Evolutionary conservation across 2,329 filamentous ascomycete species (phyloP).

Genomic region (Alternaria novae-zelandiae): DNA sequence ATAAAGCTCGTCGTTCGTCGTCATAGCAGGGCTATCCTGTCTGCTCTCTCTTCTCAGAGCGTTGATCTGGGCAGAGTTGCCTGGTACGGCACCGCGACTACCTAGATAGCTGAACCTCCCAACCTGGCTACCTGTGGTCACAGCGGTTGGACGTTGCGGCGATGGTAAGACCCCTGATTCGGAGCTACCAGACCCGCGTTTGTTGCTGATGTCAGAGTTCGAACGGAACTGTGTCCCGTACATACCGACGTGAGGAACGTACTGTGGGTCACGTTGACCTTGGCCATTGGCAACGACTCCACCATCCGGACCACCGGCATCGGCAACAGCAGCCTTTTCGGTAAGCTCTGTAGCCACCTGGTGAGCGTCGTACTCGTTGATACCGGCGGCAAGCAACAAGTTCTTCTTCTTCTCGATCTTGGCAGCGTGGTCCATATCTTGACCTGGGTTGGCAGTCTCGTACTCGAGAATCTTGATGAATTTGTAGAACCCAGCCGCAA

Average conservation of each 20-base stretch:
- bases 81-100: conserved; percentile 11
- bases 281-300: conserved; percentile 16
- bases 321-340: conserved; percentile 8
- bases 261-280: conserved; percentile 2
- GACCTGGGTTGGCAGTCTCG: conserved; percentile 40
- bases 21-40: conserved; percentile 19
- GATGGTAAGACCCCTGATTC: background rate
- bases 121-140: conserved; percentile 15
- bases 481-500: conserved; percentile 57
- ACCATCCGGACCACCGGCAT: conserved; percentile 12
- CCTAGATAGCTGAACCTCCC: conserved; percentile 23
- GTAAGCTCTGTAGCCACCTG: conserved; percentile 23
- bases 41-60: conserved; percentile 9
- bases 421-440: conserved; percentile 28
- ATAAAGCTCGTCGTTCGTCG: conserved; percentile 20
- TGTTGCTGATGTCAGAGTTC: conserved; percentile 2
- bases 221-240: conserved; percentile 18
- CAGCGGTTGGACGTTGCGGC: conserved; percentile 12
- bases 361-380: conserved; percentile 23
- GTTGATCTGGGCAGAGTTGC: conserved; percentile 5
- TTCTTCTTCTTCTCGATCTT: conserved; percentile 16
- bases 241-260: conserved; percentile 7
- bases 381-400: conserved; percentile 20
- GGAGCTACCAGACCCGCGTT: conserved; percentile 12
- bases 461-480: conserved; percentile 51